These are phyloP conservation scores for Colletotrichum gloeosporioides DNA, from an alignment of 2,329 filamentous ascomycete species.

Conservation along the genomic window DNA sequence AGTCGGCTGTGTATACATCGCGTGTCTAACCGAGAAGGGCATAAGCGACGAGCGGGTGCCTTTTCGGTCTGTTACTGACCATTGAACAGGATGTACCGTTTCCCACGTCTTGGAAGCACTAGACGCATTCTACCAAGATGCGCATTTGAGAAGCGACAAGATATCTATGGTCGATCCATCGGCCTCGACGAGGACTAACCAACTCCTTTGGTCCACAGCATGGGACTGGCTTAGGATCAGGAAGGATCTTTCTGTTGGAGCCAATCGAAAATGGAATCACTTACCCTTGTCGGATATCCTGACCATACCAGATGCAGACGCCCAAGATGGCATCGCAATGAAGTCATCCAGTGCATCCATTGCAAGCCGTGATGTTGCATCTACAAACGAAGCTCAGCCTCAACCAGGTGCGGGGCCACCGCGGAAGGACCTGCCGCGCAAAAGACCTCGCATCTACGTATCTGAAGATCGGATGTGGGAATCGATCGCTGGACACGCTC, in stretches of 20 bases:
- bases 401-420: neutral
- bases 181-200: neutral
- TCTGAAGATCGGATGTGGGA: slow-evolving; percentile 65
- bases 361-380: neutral
- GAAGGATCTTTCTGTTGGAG: slow-evolving; percentile 27
- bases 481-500: slow-evolving; percentile 62
- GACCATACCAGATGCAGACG: slow-evolving; percentile 9
- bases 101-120: slow-evolving; percentile 16
- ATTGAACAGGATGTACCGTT: slow-evolving; percentile 17
- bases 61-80: neutral
- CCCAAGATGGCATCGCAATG: neutral
- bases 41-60: neutral
- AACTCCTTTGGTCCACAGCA: slow-evolving; percentile 19
- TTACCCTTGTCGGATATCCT: slow-evolving; percentile 23
- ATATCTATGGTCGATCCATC: neutral
- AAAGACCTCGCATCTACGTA: slow-evolving; percentile 46
- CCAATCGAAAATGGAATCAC: slow-evolving; percentile 23
- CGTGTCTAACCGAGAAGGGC: neutral
- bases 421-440: neutral
- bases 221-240: slow-evolving; percentile 28
- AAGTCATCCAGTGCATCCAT: neutral
- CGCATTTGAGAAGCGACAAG: neutral
- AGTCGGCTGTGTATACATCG: neutral
- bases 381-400: neutral
- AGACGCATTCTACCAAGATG: slow-evolving; percentile 7